A percentile compares a stretch with the other conserved stretches of the same genome.
phyloP scores from a whole-genome alignment of 2,329 filamentous ascomycete genomes.

The Sporothrix curviconia region DNA sequence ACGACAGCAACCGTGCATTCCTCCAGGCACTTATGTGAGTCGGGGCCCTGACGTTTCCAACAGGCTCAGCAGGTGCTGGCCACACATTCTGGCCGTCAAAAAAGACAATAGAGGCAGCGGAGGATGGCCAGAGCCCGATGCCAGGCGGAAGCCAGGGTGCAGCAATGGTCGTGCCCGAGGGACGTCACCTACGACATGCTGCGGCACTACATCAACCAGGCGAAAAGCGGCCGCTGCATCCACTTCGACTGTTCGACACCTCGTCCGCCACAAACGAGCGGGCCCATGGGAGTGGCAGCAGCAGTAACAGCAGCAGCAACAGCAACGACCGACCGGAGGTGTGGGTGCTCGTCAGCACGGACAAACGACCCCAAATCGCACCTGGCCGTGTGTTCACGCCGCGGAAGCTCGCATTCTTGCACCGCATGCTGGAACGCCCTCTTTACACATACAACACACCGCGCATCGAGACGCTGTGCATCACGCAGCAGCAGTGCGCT shows the following conservation, averaged over 20 bases:
- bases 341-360: conserved; percentile 81
- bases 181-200: conserved; percentile 66
- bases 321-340: conserved; percentile 55
- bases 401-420: conserved; percentile 86
- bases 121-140: conserved; percentile 62
- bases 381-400: conserved; percentile 71
- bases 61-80: conserved; percentile 71
- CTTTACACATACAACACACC: conserved; percentile 82
- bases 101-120: conserved; percentile 45
- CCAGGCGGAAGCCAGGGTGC: too few species aligned
- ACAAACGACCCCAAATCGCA: conserved; percentile 80
- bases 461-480: conserved; percentile 74
- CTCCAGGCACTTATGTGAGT: conserved; percentile 80
- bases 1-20: conserved; percentile 74
- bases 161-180: conserved; percentile 42
- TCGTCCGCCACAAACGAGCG: conserved; percentile 64
- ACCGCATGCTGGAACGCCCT: conserved; percentile 81
- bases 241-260: conserved; percentile 86
- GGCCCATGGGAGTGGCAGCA: background rate
- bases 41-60: conserved; percentile 66
- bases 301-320: conserved; percentile 16
- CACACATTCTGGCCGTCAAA: conserved; percentile 58
- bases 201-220: conserved; percentile 58
- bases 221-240: conserved; percentile 66
- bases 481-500: conserved; percentile 74